These are phyloP conservation scores for Monosporascus sp. DNA, from an alignment of 2,329 filamentous ascomycete genomes.

Conservation along the genomic window DNA sequence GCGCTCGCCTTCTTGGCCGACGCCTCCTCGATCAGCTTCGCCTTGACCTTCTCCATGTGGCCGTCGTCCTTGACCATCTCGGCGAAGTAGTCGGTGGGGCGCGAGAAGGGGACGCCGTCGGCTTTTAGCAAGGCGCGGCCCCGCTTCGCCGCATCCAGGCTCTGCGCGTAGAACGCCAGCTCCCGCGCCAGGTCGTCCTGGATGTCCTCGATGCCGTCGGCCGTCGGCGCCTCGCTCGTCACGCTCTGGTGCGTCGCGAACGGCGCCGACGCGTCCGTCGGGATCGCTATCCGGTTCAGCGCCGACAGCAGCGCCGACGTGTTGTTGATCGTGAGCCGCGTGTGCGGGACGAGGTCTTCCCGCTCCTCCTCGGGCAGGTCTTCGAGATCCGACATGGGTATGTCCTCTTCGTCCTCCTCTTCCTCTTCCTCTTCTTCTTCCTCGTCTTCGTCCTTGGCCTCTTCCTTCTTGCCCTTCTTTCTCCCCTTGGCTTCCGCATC, in stretches of 20 bases:
- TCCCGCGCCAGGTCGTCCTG: constrained; percentile 91
- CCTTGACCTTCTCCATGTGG: constrained; percentile 95
- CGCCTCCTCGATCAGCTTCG: constrained; percentile 86
- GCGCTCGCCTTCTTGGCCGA: constrained; percentile 86
- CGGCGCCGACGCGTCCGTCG: constrained; percentile 59
- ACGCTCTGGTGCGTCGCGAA: constrained; percentile 83
- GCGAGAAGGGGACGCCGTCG: constrained; percentile 79
- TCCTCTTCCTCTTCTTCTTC: constrained; percentile 62
- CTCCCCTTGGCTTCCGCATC: constrained; percentile 21
- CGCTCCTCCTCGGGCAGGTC: constrained; percentile 72
- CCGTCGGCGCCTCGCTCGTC: constrained; percentile 59
- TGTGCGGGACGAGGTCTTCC: constrained; percentile 82
- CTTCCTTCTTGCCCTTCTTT: constrained; percentile 31
- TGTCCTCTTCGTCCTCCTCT: constrained; percentile 77
- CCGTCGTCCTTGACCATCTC: constrained; percentile 99
- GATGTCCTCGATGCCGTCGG: constrained; percentile 67
- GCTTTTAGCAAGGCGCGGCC: constrained; percentile 71
- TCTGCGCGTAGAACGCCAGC: constrained; percentile 88
- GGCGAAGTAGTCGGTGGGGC: constrained; percentile 92
- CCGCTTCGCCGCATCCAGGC: constrained; percentile 68
- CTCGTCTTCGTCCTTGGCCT: constrained; percentile 44
- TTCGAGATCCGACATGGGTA: constrained; percentile 82
- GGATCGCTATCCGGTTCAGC: constrained; percentile 71
- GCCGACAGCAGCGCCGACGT: constrained; percentile 76
- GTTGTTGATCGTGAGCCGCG: constrained; percentile 96